Base-by-base conservation (phyloP, 2,329 filamentous ascomycete genomes). In the Xylaria hypoxylon region DNA sequence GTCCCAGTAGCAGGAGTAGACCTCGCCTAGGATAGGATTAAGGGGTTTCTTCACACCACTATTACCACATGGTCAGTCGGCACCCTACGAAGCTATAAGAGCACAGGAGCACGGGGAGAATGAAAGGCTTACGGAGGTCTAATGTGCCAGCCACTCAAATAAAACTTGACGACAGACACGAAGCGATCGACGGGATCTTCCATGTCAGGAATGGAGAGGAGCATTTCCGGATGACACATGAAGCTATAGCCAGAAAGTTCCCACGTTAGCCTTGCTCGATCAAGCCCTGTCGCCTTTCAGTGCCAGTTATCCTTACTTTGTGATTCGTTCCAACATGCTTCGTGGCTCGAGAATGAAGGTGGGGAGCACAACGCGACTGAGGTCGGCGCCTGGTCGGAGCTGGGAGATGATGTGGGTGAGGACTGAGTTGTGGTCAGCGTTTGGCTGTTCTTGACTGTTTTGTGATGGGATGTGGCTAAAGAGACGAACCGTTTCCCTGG, bases 121-220 rank as follows among this genome's bases (percentile, higher is more conserved):
- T 59, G 55, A 62, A 33, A 19, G 40, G 85, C 92, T 77, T 87
- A 97, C 93, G 94, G 92, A 76, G 96, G 96, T 80, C 95, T 96
- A 78, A 99, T 97, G 79, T 99, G 96, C 96, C 96, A 99, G 75
- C 96, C 96, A 79, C 94, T 97, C 50, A 99, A 85, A 80, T 99
- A 99, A 80, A 99, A 99, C 81, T 96, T 97, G 77, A 97, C 93
- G 56, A 99, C 96, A 15, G 94, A 92, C 33, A 98, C 89, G 77
- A 99, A 99, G 78, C 96, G 89, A 76, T 95, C 85, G 63, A 93
- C 84, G 1, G 96, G 95, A 76, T 99, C 95, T 58, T 98, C 92
- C 73, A 97, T 92, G 52, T 88, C 83, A 50, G 95, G 88, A 79
- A 98, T 96, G 38, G 92, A 90, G 4, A 99, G 88, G 35, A 99